These are phyloP conservation scores for Tuber umbilicatum DNA, from an alignment of 495 filamentous ascomycete species.

Conservation along the genomic window DNA sequence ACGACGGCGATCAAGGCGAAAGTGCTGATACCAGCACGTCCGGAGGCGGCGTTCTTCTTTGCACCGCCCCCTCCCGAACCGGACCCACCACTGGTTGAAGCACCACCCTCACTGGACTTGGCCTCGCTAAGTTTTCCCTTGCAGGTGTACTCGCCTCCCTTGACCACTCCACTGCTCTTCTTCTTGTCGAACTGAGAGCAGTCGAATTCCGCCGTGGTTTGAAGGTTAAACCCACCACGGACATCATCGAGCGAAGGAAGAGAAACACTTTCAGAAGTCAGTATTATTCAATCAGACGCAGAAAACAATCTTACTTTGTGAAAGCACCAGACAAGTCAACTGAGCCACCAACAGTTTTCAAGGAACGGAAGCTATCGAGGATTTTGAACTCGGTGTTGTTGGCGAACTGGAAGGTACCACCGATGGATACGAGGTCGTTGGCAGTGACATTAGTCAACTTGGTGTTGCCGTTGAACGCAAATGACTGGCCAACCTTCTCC, in stretches of 20 bases:
- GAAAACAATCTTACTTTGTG: conserved; percentile 56
- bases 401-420: conserved; percentile 71
- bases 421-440: conserved; percentile 58
- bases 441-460: conserved; percentile 70
- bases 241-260: conserved; percentile 67
- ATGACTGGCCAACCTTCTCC: conserved; percentile 61
- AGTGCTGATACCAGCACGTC: conserved; percentile 35
- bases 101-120: conserved; percentile 35
- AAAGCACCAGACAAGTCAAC: conserved; percentile 86
- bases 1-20: conserved; percentile 26
- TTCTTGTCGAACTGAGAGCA: conserved; percentile 43
- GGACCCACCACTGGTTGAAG: conserved; percentile 28
- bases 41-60: conserved; percentile 18
- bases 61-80: conserved; percentile 2
- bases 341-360: conserved; percentile 70
- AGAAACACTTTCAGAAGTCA: conserved; percentile 52
- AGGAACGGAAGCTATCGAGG: conserved; percentile 59
- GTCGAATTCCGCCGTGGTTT: conserved; percentile 62
- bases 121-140: conserved; percentile 39
- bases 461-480: conserved; percentile 74
- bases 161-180: conserved; percentile 41
- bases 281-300: conserved; percentile 14
- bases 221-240: conserved; percentile 77
- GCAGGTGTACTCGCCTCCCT: conserved; percentile 47
- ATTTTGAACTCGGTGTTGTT: conserved; percentile 70